A percentile compares a stretch with the other conserved stretches of the same genome.
These are phyloP conservation scores for Colletotrichum chrysophilum DNA, from an alignment of 2,329 filamentous ascomycete species.

Conservation along the genomic window DNA sequence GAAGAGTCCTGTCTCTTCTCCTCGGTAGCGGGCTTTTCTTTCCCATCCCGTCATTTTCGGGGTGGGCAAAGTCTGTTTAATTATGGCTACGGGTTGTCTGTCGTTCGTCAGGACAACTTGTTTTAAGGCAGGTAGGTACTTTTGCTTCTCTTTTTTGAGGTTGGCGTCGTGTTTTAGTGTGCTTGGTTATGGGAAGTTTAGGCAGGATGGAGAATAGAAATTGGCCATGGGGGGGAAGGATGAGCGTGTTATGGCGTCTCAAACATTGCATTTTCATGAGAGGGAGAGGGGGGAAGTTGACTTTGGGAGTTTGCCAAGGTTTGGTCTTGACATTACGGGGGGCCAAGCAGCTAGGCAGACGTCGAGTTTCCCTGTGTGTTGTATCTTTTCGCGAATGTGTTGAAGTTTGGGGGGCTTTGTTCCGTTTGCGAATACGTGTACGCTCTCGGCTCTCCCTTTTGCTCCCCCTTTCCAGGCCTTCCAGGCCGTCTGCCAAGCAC, in stretches of 20 bases:
- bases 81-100: not conserved
- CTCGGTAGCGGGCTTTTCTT: not conserved
- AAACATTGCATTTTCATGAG: not conserved
- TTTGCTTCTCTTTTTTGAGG: not conserved
- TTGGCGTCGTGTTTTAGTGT: not conserved
- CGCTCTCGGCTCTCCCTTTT: not conserved
- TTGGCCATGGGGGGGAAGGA: not conserved
- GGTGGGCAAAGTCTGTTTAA: not conserved
- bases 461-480: not conserved
- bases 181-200: not conserved
- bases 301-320: not conserved
- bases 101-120: not conserved
- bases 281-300: not conserved
- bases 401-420: not conserved
- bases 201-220: not conserved
- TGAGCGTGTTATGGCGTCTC: not conserved
- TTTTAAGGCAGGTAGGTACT: not conserved
- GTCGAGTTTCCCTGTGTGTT: not conserved
- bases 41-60: not conserved
- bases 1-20: not conserved
- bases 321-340: not conserved
- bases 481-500: not conserved
- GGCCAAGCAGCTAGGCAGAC: not conserved
- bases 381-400: not conserved
- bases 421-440: conserved; percentile 14